Percentiles rank a stretch among this genome's conserved stretches.
Conservation (phyloP, 352 stramenopile species). For the Lagenidium giganteum region DNA sequence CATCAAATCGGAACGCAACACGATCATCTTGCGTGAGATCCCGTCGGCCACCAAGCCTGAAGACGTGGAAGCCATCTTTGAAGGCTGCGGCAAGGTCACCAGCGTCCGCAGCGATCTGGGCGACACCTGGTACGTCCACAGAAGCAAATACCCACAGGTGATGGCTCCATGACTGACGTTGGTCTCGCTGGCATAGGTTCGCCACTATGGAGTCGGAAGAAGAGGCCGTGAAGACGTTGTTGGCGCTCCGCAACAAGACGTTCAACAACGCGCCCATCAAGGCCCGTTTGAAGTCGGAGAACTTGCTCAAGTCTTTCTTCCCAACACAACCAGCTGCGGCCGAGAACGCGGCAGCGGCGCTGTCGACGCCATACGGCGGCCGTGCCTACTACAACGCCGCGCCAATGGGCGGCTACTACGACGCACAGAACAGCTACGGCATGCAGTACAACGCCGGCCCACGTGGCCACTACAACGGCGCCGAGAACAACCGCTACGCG, state of each 20-base stretch:
- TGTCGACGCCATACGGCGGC: constrained; percentile 35
- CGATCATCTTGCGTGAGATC: constrained; percentile 92
- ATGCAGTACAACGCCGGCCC: constrained; percentile 52
- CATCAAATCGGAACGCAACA: constrained; percentile 90
- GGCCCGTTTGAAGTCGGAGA: constrained; percentile 90
- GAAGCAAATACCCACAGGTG: background rate
- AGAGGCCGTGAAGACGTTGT: constrained; percentile 78
- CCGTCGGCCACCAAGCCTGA: constrained; percentile 78
- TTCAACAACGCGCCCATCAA: constrained; percentile 89
- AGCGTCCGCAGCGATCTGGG: constrained; percentile 89
- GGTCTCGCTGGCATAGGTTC: too few relatives aligned
- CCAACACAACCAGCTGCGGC: constrained; percentile 64
- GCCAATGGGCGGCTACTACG: constrained; percentile 56
- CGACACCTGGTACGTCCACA: constrained; percentile 93
- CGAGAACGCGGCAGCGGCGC: constrained; percentile 26
- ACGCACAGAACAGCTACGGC: constrained; percentile 47
- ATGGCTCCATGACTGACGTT: background rate
- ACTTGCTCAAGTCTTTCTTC: constrained; percentile 90
- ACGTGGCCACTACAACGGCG: constrained; percentile 32
- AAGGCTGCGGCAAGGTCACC: constrained; percentile 63
- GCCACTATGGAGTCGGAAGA: constrained; percentile 88
- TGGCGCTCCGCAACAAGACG: constrained; percentile 84
- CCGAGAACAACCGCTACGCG: constrained; percentile 31
- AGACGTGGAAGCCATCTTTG: constrained; percentile 87
- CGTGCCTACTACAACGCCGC: constrained; percentile 61